Base-by-base conservation (phyloP, 202 grass and related monocot species). In the Digitaria exilis region DNA sequence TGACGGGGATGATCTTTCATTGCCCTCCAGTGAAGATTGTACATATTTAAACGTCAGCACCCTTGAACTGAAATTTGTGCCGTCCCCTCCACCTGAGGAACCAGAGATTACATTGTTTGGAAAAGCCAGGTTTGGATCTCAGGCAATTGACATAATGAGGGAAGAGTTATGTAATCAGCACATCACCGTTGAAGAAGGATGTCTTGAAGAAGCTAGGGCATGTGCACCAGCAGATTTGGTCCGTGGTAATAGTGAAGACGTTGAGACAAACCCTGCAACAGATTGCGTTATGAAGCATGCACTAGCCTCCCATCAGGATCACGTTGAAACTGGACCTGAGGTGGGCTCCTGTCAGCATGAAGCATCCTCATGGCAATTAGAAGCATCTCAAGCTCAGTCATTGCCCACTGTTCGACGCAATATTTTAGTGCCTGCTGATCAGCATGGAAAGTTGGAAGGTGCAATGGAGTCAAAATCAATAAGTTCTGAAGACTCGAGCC, bases 91-190 rank as follows among this genome's bases (percentile, higher is more conserved):
- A 46, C 62, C 72, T 63, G 54, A 79, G 76, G 78, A 82, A 88
- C 81, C 82, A 46, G 62, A 82, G 10, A 72, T 96, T 80, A 98
- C 93, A 63, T 84, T 98, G 56, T 98, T 98, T 71, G 96, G 96
- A 81, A 87, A 89, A 85, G 93, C 93, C 76, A 92, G 96, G 52
- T 94, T 98, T 87, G 91, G 81, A 21, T 84, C 77, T 81, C 77
- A 98, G 81, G 85, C 79, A 30, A 71, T 77, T 79, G 84, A 85
- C 77, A 88, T 88, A 83, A 74, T 84, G 76, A 88, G 90, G 69
- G 80, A 93, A 84, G 89, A 93, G 52, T 13, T 90, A 84, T 72
- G 57, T 34, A 80, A 63, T 9, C 87, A 85, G 35, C 42, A 25
- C 19, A 13, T 65, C 61, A n/a, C 72, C 50, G 59, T 66, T 65